Percentiles rank a stretch among this genome's conserved stretches.
phyloP scores from a whole-genome alignment of 305 asterid genomes.

The Plantago rigida region DNA sequence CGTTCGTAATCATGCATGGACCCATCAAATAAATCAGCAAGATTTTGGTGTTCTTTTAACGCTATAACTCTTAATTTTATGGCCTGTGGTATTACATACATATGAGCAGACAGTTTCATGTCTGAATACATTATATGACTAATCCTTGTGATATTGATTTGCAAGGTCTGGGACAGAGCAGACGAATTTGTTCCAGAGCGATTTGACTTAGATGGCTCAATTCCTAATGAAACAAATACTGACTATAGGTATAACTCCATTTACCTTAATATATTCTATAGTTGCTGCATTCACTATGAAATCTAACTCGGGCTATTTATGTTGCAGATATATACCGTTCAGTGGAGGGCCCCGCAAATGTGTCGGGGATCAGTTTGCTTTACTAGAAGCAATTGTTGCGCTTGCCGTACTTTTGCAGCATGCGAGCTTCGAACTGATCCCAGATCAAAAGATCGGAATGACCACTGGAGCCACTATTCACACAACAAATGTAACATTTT shows the following conservation, averaged over 20 bases:
- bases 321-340: constrained; percentile 70
- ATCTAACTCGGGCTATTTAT: constrained; percentile 9
- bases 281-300: constrained; percentile 2
- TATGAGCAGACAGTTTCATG: not conserved
- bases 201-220: constrained; percentile 58
- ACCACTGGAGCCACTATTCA: constrained; percentile 98
- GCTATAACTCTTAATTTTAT: not conserved
- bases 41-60: not conserved
- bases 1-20: not conserved
- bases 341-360: constrained; percentile 98
- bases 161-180: constrained; percentile 86
- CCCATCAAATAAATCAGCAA: not conserved
- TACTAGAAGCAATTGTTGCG: constrained; percentile 75
- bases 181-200: constrained; percentile 86
- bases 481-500: constrained; percentile 62
- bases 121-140: not conserved
- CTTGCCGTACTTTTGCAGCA: constrained; percentile 70
- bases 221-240: constrained; percentile 84
- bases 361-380: constrained; percentile 91
- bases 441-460: constrained; percentile 80
- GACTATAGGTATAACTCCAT: constrained; percentile 50
- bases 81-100: not conserved
- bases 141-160: constrained; percentile 8
- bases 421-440: constrained; percentile 56
- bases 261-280: not conserved